Percentiles rank a stretch among this genome's conserved stretches.
Evolutionary conservation across 1,284 basidiomycete species (phyloP).

Genomic region (Leccinum glutinopallens): DNA sequence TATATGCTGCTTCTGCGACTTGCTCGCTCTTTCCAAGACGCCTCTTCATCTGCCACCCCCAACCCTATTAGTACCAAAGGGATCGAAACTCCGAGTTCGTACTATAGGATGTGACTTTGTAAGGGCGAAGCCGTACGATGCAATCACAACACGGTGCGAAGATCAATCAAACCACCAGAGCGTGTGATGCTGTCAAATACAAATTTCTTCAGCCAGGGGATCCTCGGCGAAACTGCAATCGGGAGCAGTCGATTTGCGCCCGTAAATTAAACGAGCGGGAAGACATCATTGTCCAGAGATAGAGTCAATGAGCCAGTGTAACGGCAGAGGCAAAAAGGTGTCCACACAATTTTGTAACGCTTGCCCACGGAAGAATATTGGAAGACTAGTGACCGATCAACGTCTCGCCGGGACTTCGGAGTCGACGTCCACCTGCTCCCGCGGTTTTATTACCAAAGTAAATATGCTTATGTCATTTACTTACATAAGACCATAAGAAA

Average conservation of each 20-base stretch:
- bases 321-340: neutral
- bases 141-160: neutral
- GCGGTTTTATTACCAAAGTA: too few relatives aligned
- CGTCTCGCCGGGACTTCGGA: neutral
- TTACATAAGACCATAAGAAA: too few relatives aligned
- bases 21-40: neutral
- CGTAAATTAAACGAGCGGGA: neutral
- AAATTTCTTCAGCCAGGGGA: neutral
- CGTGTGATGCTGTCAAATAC: neutral
- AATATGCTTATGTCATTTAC: too few relatives aligned
- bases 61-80: neutral
- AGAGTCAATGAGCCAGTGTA: neutral
- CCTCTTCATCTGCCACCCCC: neutral
- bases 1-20: neutral
- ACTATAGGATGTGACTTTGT: neutral
- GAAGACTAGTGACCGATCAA: neutral
- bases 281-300: neutral
- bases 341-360: neutral
- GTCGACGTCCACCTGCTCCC: too few relatives aligned
- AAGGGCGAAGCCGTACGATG: neutral
- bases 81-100: too few relatives aligned
- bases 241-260: neutral
- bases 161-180: neutral
- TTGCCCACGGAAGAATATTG: neutral
- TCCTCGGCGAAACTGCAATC: neutral